A percentile compares a stretch with the other conserved stretches of the same genome.
phyloP scores from a whole-genome alignment of 2,329 filamentous ascomycete species.

The Trichoderma sp. region DNA sequence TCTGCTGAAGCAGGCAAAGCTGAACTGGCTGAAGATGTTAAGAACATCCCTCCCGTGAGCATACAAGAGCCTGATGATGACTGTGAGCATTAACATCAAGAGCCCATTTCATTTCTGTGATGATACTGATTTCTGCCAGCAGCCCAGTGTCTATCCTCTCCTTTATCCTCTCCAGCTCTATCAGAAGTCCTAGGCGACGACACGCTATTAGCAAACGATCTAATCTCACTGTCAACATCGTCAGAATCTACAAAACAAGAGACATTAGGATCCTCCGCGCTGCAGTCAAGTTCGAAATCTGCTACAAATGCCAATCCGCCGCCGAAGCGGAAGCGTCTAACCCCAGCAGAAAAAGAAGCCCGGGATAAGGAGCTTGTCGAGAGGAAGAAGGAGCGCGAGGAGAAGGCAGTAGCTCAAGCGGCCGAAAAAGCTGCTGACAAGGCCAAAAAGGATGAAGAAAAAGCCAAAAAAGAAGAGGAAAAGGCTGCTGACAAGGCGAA shows the following conservation, averaged over 20 bases:
- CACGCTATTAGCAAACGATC: conserved; percentile 40
- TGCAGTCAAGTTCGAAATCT: conserved; percentile 26
- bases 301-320: conserved; percentile 34
- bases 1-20: conserved; percentile 37
- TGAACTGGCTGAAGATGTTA: conserved; percentile 30
- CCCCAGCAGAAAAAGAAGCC: conserved; percentile 39
- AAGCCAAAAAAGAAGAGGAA: conserved; percentile 42
- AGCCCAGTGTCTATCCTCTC: conserved; percentile 34
- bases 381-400: conserved; percentile 41
- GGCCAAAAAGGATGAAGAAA: conserved; percentile 46
- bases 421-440: conserved; percentile 43
- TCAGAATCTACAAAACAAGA: conserved; percentile 33
- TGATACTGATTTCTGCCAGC: neutral
- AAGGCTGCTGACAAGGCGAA: conserved; percentile 43
- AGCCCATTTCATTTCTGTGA: conserved; percentile 29
- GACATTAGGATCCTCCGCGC: conserved; percentile 5
- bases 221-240: conserved; percentile 41
- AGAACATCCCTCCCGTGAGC: conserved; percentile 26
- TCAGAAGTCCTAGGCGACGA: conserved; percentile 45
- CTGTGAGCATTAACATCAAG: conserved; percentile 30
- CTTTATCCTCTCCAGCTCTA: conserved; percentile 39
- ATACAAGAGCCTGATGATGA: conserved; percentile 30
- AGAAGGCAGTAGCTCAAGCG: conserved; percentile 40
- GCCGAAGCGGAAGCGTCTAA: conserved; percentile 49
- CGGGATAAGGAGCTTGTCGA: conserved; percentile 36